A percentile compares a stretch with the other conserved stretches of the same genome.
phyloP scores from a whole-genome alignment of 805 yeast species.

The Candida incommunis region DNA sequence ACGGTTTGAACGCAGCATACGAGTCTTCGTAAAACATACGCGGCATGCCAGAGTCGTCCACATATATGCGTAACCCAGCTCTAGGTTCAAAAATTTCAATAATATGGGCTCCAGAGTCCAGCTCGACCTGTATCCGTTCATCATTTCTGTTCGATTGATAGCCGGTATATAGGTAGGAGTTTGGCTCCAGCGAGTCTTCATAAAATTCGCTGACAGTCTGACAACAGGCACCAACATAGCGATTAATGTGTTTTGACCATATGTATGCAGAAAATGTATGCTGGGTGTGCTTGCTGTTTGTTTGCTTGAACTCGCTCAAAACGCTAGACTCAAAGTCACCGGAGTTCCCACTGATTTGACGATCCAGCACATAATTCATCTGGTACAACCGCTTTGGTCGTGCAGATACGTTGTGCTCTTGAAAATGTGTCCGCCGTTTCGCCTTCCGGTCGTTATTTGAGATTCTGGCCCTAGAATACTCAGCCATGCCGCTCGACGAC shows the following conservation, averaged over 20 bases:
- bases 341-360: background rate
- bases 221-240: background rate
- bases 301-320: background rate
- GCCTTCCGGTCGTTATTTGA: background rate
- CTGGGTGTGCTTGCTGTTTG: background rate
- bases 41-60: background rate
- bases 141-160: too few species aligned
- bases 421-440: too few species aligned
- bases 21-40: background rate
- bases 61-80: background rate
- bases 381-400: too few species aligned
- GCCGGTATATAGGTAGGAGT: background rate
- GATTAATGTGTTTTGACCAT: background rate
- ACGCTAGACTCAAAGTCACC: background rate
- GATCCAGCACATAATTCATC: background rate
- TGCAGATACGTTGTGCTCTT: too few species aligned
- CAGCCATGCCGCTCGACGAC: background rate
- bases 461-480: background rate
- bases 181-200: background rate
- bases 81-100: background rate
- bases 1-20: background rate
- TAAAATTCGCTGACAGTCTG: background rate
- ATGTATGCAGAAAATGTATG: background rate
- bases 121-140: too few species aligned
- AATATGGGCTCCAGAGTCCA: background rate